A percentile compares a stretch with the other conserved stretches of the same genome.
Evolutionary conservation across 2,329 filamentous ascomycete genomes (phyloP).

Genomic region (Nannizzia gypsea): DNA sequence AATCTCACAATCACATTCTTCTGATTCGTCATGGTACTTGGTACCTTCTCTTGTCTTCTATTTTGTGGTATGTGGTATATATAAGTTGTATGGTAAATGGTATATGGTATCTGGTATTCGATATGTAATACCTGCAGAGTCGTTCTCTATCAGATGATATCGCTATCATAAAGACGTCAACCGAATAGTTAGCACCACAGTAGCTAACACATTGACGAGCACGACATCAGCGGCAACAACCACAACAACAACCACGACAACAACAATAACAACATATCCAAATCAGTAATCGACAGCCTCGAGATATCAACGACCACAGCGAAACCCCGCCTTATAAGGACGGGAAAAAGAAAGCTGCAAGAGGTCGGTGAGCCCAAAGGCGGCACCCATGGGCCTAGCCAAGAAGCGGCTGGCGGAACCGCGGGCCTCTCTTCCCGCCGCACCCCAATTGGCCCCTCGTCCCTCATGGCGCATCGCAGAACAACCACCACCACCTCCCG

Average conservation of each 20-base stretch:
- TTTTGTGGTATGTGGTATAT: no score
- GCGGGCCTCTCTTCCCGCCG: not conserved
- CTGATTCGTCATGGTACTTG: not conserved
- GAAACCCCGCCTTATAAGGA: not conserved
- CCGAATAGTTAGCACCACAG: no score
- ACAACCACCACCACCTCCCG: not conserved
- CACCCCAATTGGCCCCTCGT: not conserved
- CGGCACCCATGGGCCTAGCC: not conserved
- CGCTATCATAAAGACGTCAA: no score
- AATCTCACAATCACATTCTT: not conserved
- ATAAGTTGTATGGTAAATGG: no score
- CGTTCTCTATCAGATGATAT: no score
- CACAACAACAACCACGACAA: no score
- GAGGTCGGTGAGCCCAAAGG: not conserved
- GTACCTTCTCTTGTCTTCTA: not conserved
- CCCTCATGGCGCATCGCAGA: not conserved
- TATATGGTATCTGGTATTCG: no score
- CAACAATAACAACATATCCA: no score
- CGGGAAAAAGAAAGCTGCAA: not conserved
- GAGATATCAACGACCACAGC: not conserved
- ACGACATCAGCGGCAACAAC: no score
- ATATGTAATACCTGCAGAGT: no score
- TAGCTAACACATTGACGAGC: no score
- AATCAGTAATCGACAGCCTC: not conserved
- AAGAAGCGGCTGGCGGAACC: slow-evolving; percentile 3